A percentile compares a stretch with the other conserved stretches of the same genome.
These are phyloP conservation scores for Cladosporium cucumerinum DNA, from an alignment of 2,329 filamentous ascomycete species.

Conservation along the genomic window DNA sequence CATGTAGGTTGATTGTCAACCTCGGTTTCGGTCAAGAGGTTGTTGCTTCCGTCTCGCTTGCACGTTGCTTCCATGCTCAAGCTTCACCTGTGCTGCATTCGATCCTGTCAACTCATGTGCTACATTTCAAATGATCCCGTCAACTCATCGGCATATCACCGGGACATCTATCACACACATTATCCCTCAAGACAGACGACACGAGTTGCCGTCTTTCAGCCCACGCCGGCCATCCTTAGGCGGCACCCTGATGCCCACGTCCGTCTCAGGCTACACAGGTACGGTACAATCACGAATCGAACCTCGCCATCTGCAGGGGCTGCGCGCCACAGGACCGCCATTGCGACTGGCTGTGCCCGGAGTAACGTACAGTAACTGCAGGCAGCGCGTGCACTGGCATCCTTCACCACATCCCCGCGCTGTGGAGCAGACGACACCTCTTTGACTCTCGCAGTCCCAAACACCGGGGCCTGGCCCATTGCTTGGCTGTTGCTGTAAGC, in stretches of 20 bases:
- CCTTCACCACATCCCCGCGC: neutral
- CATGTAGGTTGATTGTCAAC: neutral
- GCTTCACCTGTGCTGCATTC: neutral
- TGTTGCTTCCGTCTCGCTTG: slow-evolving; percentile 12
- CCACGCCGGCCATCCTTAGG: neutral
- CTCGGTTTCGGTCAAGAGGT: neutral
- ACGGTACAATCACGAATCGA: neutral
- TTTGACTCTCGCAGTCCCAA: neutral
- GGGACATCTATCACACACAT: neutral
- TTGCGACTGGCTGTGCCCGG: slow-evolving; percentile 8
- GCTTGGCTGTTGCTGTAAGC: slow-evolving; percentile 9
- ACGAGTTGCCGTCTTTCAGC: neutral
- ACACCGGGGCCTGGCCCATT: neutral
- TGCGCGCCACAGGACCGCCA: neutral
- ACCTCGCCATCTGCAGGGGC: slow-evolving; percentile 2
- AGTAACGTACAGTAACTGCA: no score
- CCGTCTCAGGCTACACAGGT: neutral
- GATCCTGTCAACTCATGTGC: neutral
- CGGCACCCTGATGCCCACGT: neutral
- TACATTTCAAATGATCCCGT: no score
- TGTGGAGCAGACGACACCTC: neutral
- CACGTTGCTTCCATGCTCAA: slow-evolving; percentile 1
- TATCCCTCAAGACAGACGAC: neutral
- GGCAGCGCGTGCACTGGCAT: neutral
- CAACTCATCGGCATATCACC: neutral